Conservation (phyloP, 176 grass and related monocot genomes). For the barley (Hordeum vulgare) region MorexV3_pseudomolecules_assembly NC_058524.1:548243268-548243767, state of each 20-base stretch:
- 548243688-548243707: not conserved
- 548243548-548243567: not conserved
- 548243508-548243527: not conserved
- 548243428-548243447: not conserved
- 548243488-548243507: not conserved
- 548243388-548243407: constrained; percentile 78
- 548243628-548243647: not conserved
- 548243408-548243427: not conserved
- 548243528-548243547: constrained; percentile 15
- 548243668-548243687: not conserved
- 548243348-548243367: constrained; percentile 99
- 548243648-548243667: not conserved
- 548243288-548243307: constrained; percentile 85
- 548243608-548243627: not conserved
- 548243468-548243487: constrained; percentile 7
- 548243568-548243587: not conserved
- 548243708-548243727: not conserved
- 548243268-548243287: constrained; percentile 73
- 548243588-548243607: not conserved
- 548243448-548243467: not conserved
- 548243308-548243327: constrained; percentile 88
- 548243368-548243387: constrained; percentile 87
- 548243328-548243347: constrained; percentile 88
- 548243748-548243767: not conserved
- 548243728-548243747: not conserved